Evolutionary conservation across 768 basidiomycete genomes (phyloP).

Genomic region (Lactarius hengduanensis): DNA sequence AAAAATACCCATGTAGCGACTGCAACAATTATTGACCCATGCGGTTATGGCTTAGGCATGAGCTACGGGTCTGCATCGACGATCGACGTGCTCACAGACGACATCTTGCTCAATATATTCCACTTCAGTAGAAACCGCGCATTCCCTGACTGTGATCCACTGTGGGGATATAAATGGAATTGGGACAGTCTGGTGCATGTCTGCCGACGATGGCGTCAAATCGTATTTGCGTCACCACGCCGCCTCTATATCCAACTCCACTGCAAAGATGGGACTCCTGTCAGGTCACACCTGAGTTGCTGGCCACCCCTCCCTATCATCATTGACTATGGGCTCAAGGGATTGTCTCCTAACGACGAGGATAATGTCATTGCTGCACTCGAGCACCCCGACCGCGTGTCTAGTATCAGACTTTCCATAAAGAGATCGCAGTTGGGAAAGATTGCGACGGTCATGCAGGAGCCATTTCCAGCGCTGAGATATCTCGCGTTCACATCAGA

Average conservation of each 20-base stretch:
- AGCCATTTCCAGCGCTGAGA: background rate
- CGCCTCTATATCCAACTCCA: background rate
- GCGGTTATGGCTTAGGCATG: background rate
- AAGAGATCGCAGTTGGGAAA: background rate
- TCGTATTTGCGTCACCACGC: background rate
- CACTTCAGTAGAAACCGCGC: background rate
- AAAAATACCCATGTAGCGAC: background rate
- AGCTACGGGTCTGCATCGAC: background rate
- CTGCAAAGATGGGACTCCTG: background rate
- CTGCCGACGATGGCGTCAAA: background rate
- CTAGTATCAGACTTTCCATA: background rate
- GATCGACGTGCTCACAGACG: background rate
- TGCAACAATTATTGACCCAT: background rate
- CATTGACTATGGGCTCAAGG: background rate
- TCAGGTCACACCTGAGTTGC: background rate
- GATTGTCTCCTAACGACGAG: fast-evolving
- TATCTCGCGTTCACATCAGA: fast-evolving
- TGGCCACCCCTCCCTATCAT: background rate
- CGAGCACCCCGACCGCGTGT: background rate
- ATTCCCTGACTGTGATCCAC: too few relatives aligned
- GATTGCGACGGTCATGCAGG: background rate
- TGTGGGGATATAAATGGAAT: background rate
- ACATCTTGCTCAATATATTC: background rate
- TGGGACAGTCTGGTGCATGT: background rate
- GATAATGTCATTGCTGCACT: background rate